These are phyloP conservation scores for Rhodotorula sp. DNA, from an alignment of 1,284 basidiomycete species.

Conservation along the genomic window DNA sequence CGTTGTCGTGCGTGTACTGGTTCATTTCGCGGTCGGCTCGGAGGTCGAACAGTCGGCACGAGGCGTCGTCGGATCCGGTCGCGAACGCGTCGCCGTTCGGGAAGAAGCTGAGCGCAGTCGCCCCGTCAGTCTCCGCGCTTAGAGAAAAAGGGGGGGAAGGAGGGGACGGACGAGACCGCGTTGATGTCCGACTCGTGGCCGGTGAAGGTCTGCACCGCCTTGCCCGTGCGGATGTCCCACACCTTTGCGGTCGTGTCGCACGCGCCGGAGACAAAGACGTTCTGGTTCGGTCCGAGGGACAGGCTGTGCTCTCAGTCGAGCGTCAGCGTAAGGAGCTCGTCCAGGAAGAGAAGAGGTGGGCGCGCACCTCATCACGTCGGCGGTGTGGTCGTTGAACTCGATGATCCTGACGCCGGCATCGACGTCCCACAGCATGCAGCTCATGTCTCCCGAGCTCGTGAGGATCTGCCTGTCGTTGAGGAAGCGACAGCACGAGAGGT, in stretches of 20 bases:
- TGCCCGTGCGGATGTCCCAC: slow-evolving; percentile 96
- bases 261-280: slow-evolving; percentile 95
- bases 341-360: slow-evolving; percentile 1
- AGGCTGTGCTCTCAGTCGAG: slow-evolving; percentile 58
- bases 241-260: slow-evolving; percentile 97
- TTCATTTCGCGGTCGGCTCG: slow-evolving; percentile 96
- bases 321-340: neutral
- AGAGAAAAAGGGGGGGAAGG: neutral
- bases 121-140: no score
- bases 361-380: slow-evolving; percentile 95
- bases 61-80: slow-evolving; percentile 97
- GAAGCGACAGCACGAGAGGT: slow-evolving; percentile 96
- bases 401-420: slow-evolving; percentile 91
- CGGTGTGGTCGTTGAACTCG: slow-evolving; percentile 98
- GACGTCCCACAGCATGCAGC: slow-evolving; percentile 99
- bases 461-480: slow-evolving; percentile 97
- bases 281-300: slow-evolving; percentile 89
- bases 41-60: slow-evolving; percentile 95
- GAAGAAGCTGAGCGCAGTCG: slow-evolving; percentile 71
- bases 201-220: slow-evolving; percentile 96
- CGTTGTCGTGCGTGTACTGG: slow-evolving; percentile 95
- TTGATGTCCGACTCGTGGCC: slow-evolving; percentile 99
- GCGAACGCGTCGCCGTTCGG: slow-evolving; percentile 98
- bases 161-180: slow-evolving; percentile 62
- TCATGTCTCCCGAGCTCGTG: slow-evolving; percentile 97